Conservation (phyloP, 2,329 filamentous ascomycete genomes). For the Aspergillus spinulosporus region DNA sequence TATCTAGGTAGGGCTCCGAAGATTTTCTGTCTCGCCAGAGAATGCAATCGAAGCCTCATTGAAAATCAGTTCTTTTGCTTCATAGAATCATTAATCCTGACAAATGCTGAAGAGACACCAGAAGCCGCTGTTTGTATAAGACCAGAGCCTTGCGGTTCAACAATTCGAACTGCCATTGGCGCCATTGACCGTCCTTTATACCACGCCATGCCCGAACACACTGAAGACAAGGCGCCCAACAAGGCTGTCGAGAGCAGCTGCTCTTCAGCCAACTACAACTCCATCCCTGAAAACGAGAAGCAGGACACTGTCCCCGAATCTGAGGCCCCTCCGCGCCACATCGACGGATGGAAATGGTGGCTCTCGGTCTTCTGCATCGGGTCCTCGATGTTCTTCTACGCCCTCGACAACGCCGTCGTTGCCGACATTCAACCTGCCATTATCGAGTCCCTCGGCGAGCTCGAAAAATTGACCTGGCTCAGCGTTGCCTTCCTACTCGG, state of each 20-base stretch:
- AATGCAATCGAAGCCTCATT: not conserved
- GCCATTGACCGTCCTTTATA: too few relatives aligned
- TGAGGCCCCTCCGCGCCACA: not conserved
- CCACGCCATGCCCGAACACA: not conserved
- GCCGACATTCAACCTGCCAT: constrained; percentile 16
- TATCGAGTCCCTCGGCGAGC: constrained; percentile 10
- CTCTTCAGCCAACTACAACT: not conserved
- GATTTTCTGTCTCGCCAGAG: not conserved
- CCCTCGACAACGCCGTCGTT: constrained; percentile 20
- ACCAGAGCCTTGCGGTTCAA: not conserved
- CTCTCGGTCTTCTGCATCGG: not conserved
- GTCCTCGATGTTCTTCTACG: constrained; percentile 13
- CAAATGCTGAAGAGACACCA: not conserved
- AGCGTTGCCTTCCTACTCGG: constrained; percentile 10
- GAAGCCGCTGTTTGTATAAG: not conserved
- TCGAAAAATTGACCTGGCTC: constrained; percentile 15
- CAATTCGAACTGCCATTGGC: not conserved
- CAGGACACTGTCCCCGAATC: not conserved
- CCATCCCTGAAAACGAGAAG: not conserved
- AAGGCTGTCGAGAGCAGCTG: not conserved
- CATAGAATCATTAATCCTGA: not conserved
- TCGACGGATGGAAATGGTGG: constrained; percentile 1
- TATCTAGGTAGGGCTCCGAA: not conserved
- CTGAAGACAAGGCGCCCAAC: not conserved
- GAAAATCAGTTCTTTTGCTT: not conserved